Evolutionary conservation across 1,139 yeast genomes (phyloP).

Genomic region (Eremothecium sinecaudum): DNA sequence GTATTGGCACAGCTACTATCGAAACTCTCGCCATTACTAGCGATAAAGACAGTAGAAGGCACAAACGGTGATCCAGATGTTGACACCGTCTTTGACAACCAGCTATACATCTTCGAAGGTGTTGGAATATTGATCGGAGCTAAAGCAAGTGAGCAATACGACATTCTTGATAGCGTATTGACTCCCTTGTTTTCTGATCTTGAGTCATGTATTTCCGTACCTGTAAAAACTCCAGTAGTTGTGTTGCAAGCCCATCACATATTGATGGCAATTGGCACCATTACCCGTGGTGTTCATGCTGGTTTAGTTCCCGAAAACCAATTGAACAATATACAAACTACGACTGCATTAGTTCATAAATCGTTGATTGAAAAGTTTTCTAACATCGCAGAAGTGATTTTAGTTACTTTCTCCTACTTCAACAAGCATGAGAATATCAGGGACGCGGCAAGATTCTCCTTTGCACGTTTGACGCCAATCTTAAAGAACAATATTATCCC

Average conservation of each 20-base stretch:
- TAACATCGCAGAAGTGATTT: slow-evolving; percentile 71
- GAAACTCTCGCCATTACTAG: slow-evolving; percentile 43
- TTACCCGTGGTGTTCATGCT: slow-evolving; percentile 64
- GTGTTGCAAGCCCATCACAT: slow-evolving; percentile 77
- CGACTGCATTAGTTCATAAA: slow-evolving; percentile 23
- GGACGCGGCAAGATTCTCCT: slow-evolving; percentile 78
- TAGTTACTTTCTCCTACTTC: slow-evolving; percentile 73
- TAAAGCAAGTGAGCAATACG: slow-evolving; percentile 36
- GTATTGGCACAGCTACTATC: slow-evolving; percentile 43
- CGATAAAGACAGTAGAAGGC: slow-evolving; percentile 50
- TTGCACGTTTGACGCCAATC: slow-evolving; percentile 77
- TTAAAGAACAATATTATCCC: slow-evolving; percentile 48
- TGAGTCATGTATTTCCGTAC: slow-evolving; percentile 52
- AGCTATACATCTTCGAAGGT: slow-evolving; percentile 75
- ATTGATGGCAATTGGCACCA: slow-evolving; percentile 80
- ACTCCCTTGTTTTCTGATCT: slow-evolving; percentile 72
- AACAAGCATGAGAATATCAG: slow-evolving; percentile 60
- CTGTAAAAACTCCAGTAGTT: slow-evolving; percentile 37
- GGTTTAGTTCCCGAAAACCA: slow-evolving; percentile 32
- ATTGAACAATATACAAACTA: slow-evolving; percentile 29
- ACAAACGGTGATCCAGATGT: slow-evolving; percentile 39
- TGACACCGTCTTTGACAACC: slow-evolving; percentile 64
- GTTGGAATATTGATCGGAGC: slow-evolving; percentile 52
- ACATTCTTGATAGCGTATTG: slow-evolving; percentile 52
- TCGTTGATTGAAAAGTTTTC: slow-evolving; percentile 44